Percentiles rank a stretch among this genome's conserved stretches.
Evolutionary conservation across 208 protist species (phyloP).

Genomic region (Acanthamoeba pearcei): DNA sequence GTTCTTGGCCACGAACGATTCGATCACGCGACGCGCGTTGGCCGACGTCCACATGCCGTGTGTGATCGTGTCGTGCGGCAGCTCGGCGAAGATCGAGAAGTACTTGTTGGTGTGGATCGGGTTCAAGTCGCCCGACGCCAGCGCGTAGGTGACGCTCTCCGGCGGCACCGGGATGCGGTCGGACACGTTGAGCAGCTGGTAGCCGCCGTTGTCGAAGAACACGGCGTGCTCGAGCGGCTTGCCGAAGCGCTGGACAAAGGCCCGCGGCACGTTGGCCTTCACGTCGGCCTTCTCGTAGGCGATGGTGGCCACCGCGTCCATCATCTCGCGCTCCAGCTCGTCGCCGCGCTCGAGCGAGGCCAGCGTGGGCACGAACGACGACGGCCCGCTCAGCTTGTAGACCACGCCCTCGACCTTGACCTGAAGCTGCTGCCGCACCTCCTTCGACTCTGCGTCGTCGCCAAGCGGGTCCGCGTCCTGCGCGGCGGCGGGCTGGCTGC

Average conservation of each 20-base stretch:
- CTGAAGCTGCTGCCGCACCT: neutral
- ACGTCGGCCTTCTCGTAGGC: constrained; percentile 69
- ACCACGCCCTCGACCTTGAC: constrained; percentile 50
- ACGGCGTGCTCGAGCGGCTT: constrained; percentile 57
- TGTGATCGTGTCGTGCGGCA: constrained; percentile 88
- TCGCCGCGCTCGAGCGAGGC: constrained; percentile 58
- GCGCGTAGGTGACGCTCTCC: constrained; percentile 81
- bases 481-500: neutral
- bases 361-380: constrained; percentile 66
- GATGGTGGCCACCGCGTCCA: constrained; percentile 77
- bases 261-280: constrained; percentile 80
- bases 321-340: constrained; percentile 43
- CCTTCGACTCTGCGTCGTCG: neutral
- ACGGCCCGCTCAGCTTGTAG: constrained; percentile 68
- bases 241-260: constrained; percentile 80
- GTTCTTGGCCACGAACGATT: constrained; percentile 84
- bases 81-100: constrained; percentile 84
- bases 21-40: constrained; percentile 81
- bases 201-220: constrained; percentile 74
- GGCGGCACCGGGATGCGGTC: constrained; percentile 48
- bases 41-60: constrained; percentile 91
- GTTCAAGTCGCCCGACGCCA: constrained; percentile 88
- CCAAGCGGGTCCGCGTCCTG: neutral
- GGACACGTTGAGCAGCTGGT: constrained; percentile 66
- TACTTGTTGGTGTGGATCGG: constrained; percentile 89